A percentile compares a stretch with the other conserved stretches of the same genome.
Conservation (phyloP, 179 eudicot species). For the Gypsophila paniculata region DNA sequence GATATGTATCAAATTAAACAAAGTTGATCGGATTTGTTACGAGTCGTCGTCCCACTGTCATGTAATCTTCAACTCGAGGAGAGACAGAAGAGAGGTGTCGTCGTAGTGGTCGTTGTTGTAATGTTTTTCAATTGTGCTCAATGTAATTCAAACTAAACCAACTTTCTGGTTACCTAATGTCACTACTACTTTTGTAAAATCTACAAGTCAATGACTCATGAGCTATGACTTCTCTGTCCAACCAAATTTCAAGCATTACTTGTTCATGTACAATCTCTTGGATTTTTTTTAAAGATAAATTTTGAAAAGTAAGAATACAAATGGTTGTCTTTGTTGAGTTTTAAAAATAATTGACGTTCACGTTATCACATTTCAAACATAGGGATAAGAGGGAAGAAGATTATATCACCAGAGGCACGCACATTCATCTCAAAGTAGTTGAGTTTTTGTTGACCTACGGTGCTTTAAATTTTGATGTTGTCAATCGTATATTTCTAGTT, state of each 20-base stretch:
- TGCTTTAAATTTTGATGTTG: no score
- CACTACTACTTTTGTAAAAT: slow-evolving; percentile 19
- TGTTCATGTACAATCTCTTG: not conserved
- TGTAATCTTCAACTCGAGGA: slow-evolving; percentile 11
- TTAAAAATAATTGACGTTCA: no score
- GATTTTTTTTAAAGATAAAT: no score
- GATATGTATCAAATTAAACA: not conserved
- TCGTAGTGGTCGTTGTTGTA: not conserved
- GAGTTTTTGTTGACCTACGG: no score
- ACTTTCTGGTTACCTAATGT: slow-evolving; percentile 30
- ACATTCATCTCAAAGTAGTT: no score
- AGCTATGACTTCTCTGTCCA: not conserved
- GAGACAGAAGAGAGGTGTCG: slow-evolving; percentile 18
- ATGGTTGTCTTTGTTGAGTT: no score
- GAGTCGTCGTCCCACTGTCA: slow-evolving; percentile 11
- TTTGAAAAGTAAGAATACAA: no score
- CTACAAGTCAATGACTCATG: not conserved
- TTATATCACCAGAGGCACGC: no score
- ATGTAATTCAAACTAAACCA: slow-evolving; percentile 21
- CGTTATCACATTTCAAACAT: no score
- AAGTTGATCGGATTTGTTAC: slow-evolving; percentile 11
- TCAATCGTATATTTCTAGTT: no score
- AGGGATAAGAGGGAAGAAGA: no score
- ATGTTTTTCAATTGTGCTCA: not conserved
- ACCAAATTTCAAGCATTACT: not conserved